A percentile compares a stretch with the other conserved stretches of the same genome.
phyloP scores from a whole-genome alignment of 176 grass and related monocot genomes.

The Alopecurus myosuroides region DNA sequence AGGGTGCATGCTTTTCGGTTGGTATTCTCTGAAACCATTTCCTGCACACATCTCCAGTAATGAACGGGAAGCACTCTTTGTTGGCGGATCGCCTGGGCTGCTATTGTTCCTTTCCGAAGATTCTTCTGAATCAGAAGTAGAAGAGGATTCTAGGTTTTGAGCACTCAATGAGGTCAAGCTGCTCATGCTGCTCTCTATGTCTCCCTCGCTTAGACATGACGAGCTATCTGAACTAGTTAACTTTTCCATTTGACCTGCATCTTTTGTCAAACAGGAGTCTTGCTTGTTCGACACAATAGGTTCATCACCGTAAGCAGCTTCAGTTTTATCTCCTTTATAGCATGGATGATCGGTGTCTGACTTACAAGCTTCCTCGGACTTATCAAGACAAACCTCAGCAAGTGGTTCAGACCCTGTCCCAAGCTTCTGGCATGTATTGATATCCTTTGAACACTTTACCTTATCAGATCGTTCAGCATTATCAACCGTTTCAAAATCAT shows the following conservation, averaged over 20 bases:
- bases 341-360: constrained; percentile 23
- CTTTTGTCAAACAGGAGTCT: constrained; percentile 28
- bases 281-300: constrained; percentile 15
- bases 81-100: constrained; percentile 9
- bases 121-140: constrained; percentile 87
- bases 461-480: not conserved
- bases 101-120: constrained; percentile 27
- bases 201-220: constrained; percentile 69
- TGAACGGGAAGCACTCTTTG: constrained; percentile 36
- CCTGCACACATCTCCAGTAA: constrained; percentile 43
- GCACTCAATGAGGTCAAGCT: constrained; percentile 58
- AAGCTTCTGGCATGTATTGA: constrained; percentile 23
- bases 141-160: constrained; percentile 69
- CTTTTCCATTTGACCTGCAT: constrained; percentile 24
- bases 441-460: constrained; percentile 4
- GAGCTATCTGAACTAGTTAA: constrained; percentile 58
- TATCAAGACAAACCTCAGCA: constrained; percentile 23
- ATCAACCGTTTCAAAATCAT: not conserved
- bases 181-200: constrained; percentile 56
- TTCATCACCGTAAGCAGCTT: constrained; percentile 20
- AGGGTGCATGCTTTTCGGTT: constrained; percentile 27
- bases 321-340: constrained; percentile 13
- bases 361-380: constrained; percentile 18
- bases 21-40: constrained; percentile 47
- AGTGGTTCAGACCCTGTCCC: constrained; percentile 10